Percentiles rank a stretch among this genome's conserved stretches.
Evolutionary conservation across 2,329 filamentous ascomycete genomes (phyloP).

Genomic region (Microascus cirrosus): DNA sequence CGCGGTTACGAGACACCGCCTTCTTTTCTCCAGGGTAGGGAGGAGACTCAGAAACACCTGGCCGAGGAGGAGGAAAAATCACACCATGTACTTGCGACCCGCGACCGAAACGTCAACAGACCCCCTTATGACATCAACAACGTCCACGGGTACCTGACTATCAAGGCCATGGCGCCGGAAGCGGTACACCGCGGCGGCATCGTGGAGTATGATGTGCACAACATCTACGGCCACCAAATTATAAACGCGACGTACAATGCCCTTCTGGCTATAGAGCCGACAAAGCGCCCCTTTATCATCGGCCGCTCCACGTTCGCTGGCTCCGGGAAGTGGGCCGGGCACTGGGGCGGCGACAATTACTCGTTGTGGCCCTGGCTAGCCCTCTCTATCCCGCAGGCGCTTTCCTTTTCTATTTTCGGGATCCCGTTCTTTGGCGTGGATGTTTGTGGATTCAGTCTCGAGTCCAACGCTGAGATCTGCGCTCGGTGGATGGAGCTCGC

Average conservation of each 20-base stretch:
- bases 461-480: conserved; percentile 53
- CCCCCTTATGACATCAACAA: conserved; percentile 72
- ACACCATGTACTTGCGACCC: conserved; percentile 51
- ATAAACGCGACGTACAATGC: conserved; percentile 67
- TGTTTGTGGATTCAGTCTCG: conserved; percentile 62
- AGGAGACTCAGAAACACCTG: conserved; percentile 15
- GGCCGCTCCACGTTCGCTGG: conserved; percentile 73
- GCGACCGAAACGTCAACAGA: conserved; percentile 55
- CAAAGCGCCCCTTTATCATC: conserved; percentile 73
- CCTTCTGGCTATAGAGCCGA: conserved; percentile 50
- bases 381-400: conserved; percentile 65
- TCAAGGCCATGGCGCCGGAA: conserved; percentile 45
- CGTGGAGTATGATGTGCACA: conserved; percentile 75
- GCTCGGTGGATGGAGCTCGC: conserved; percentile 58
- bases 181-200: conserved; percentile 65
- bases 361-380: conserved; percentile 64
- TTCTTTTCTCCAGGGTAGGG: conserved; percentile 8
- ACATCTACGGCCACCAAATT: conserved; percentile 65
- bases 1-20: conserved; percentile 26
- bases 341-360: conserved; percentile 72
- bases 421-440: conserved; percentile 62
- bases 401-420: conserved; percentile 62
- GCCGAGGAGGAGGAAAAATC: conserved; percentile 26
- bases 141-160: conserved; percentile 44
- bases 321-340: conserved; percentile 62